These are phyloP conservation scores for Oenanthe sinensis DNA, from an alignment of 129 eudicot genomes.

Conservation along the genomic window DNA sequence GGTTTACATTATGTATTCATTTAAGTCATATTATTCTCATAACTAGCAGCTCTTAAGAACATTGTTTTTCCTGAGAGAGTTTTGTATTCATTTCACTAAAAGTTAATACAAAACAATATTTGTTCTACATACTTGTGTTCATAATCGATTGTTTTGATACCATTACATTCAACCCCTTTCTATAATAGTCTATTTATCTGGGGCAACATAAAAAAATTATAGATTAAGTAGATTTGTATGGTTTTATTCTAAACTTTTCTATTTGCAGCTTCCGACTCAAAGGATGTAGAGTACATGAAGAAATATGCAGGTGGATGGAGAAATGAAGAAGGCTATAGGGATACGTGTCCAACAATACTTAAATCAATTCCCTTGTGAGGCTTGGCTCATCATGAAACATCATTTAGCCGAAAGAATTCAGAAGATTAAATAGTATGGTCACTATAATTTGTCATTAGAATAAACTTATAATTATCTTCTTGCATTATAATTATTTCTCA, in stretches of 20 bases:
- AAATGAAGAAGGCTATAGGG: slow-evolving; percentile 64
- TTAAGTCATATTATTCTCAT: too few species aligned
- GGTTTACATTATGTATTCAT: too few species aligned
- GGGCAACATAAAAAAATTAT: too few species aligned
- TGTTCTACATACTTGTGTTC: too few species aligned
- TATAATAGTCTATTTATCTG: too few species aligned
- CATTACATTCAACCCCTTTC: too few species aligned
- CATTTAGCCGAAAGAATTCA: slow-evolving; percentile 94
- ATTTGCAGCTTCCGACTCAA: slow-evolving; percentile 63
- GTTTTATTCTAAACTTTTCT: background rate
- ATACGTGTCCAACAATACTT: slow-evolving; percentile 61
- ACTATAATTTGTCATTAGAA: background rate
- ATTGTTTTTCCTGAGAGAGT: too few species aligned
- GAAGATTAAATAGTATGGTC: slow-evolving; percentile 36
- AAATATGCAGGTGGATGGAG: slow-evolving; percentile 81
- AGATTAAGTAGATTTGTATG: too few species aligned
- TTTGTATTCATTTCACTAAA: too few species aligned
- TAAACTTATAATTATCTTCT: background rate
- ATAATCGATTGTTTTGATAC: too few species aligned
- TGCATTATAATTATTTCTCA: background rate
- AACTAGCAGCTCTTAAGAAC: too few species aligned
- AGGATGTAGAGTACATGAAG: slow-evolving; percentile 95
- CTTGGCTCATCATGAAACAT: slow-evolving; percentile 97
- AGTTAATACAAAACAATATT: too few species aligned
- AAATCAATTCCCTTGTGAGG: slow-evolving; percentile 96